Conservation (phyloP, 148 eudicot genomes). For the Hydrangea macrophylla region DNA sequence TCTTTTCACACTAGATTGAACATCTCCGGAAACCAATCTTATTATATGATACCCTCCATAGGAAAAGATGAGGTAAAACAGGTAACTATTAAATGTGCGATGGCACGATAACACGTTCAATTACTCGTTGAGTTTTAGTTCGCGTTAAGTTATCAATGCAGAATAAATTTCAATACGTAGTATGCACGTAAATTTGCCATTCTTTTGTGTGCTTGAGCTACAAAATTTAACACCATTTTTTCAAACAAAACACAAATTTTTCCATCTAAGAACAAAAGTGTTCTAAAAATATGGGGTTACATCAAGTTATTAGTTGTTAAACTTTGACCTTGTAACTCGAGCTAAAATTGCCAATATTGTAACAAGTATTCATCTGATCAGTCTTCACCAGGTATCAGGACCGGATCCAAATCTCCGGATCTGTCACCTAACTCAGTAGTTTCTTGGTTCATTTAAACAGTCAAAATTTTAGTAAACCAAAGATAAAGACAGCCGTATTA, state of each 20-base stretch:
- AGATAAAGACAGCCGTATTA: too few species aligned
- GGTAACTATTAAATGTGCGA: neutral
- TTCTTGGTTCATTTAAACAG: too few species aligned
- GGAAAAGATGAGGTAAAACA: neutral
- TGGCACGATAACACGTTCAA: neutral
- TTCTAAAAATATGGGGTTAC: too few species aligned
- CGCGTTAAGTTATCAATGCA: too few species aligned
- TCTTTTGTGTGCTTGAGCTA: neutral
- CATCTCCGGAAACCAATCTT: neutral
- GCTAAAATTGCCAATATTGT: neutral
- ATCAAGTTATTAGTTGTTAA: too few species aligned
- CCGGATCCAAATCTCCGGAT: too few species aligned
- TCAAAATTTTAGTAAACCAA: too few species aligned
- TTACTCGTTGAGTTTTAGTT: neutral
- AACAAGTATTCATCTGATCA: too few species aligned
- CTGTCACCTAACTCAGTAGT: too few species aligned
- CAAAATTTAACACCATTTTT: slow-evolving; percentile 6
- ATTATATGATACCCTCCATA: neutral
- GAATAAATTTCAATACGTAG: neutral
- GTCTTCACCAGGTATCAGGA: too few species aligned
- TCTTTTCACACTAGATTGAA: neutral
- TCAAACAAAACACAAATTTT: neutral
- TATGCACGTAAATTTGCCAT: neutral
- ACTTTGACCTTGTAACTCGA: neutral
- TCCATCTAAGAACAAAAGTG: neutral